These are phyloP conservation scores for Penicillium sp. DNA, from an alignment of 2,329 filamentous ascomycete genomes.

Conservation along the genomic window DNA sequence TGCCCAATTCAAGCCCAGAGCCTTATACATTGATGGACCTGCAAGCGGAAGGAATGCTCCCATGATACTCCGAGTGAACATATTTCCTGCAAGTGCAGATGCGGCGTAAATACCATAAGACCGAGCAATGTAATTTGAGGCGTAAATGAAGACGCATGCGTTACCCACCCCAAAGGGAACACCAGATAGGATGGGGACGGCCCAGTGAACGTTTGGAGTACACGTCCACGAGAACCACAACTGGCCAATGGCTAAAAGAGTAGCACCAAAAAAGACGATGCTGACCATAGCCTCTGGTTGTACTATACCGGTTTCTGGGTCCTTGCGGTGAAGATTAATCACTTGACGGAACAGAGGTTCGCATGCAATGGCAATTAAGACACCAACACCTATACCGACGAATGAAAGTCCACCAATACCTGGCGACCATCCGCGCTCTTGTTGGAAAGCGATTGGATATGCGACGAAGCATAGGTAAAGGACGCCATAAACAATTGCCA, in stretches of 20 bases:
- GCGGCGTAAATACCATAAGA: slow-evolving; percentile 77
- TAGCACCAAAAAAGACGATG: slow-evolving; percentile 71
- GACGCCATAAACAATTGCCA: slow-evolving; percentile 74
- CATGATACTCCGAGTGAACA: slow-evolving; percentile 65
- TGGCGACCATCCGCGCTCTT: slow-evolving; percentile 69
- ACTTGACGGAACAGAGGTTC: slow-evolving; percentile 68
- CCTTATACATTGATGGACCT: slow-evolving; percentile 66
- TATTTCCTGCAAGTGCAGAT: slow-evolving; percentile 72
- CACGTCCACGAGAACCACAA: slow-evolving; percentile 84
- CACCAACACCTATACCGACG: slow-evolving; percentile 60
- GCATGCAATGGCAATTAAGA: slow-evolving; percentile 46
- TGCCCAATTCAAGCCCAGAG: slow-evolving; percentile 70
- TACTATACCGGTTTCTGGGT: slow-evolving; percentile 67
- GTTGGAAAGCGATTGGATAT: slow-evolving; percentile 75
- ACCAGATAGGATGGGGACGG: slow-evolving; percentile 70
- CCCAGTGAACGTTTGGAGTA: slow-evolving; percentile 73
- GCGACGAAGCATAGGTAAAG: slow-evolving; percentile 85
- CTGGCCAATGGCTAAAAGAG: slow-evolving; percentile 70
- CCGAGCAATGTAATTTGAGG: slow-evolving; percentile 71
- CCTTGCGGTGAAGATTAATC: slow-evolving; percentile 70
- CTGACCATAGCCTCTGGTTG: slow-evolving; percentile 74
- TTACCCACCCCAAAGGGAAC: slow-evolving; percentile 78
- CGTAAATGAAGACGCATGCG: slow-evolving; percentile 73
- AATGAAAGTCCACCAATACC: slow-evolving; percentile 73
- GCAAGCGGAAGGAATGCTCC: slow-evolving; percentile 71